phyloP scores from a whole-genome alignment of 495 filamentous ascomycete species.

The Penicillium cosmopolitanum region DNA sequence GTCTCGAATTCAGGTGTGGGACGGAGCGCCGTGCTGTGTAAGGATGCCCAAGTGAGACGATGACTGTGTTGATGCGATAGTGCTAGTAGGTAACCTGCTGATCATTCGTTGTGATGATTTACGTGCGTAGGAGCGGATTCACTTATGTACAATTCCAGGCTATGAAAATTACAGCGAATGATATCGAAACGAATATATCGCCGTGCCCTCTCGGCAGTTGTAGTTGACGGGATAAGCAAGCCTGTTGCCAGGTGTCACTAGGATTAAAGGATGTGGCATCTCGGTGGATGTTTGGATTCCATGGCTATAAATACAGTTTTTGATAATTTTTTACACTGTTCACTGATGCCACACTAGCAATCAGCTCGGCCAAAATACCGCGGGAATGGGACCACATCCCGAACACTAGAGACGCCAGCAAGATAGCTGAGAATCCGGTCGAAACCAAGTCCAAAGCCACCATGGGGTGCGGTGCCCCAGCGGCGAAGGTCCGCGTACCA shows the following conservation, averaged over 20 bases:
- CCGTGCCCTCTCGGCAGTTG: no score
- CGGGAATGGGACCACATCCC: conserved; percentile 88
- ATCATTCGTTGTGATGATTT: neutral
- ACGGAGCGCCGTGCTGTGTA: neutral
- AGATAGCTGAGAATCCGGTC: conserved; percentile 89
- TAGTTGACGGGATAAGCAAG: no score
- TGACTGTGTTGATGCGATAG: neutral
- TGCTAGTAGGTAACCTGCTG: neutral
- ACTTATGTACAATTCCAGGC: no score
- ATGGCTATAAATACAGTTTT: conserved; percentile 23
- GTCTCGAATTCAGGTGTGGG: neutral
- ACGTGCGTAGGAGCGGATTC: no score
- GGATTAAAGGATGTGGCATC: neutral
- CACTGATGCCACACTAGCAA: conserved; percentile 55
- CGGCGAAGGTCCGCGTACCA: conserved; percentile 96
- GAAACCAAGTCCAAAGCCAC: conserved; percentile 93
- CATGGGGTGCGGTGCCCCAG: conserved; percentile 94
- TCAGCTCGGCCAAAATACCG: conserved; percentile 91
- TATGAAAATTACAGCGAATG: no score
- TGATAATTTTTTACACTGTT: conserved; percentile 23
- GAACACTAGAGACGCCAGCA: conserved; percentile 78
- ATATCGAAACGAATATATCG: no score
- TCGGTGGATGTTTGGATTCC: neutral
- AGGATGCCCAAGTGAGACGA: neutral
- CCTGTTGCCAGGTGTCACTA: neutral